Evolutionary conservation across 2,329 filamentous ascomycete genomes (phyloP).

Genomic region (Ustilaginoidea virens): DNA sequence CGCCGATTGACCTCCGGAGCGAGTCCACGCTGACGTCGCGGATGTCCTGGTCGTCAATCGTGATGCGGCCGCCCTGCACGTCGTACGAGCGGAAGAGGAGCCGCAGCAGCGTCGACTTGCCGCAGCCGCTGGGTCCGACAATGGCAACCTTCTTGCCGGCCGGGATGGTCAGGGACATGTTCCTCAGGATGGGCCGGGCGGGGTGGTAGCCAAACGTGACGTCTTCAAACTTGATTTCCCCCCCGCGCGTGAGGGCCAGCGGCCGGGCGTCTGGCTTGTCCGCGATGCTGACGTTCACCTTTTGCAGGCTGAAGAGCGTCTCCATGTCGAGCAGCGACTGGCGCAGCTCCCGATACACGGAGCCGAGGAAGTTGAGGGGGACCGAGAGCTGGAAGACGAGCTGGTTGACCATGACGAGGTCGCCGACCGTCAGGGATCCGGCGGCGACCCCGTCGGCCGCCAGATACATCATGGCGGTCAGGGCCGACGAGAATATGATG

Average conservation of each 20-base stretch:
- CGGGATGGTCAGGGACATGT: constrained; percentile 77
- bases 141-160: constrained; percentile 93
- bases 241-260: constrained; percentile 57
- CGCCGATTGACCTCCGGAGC: constrained; percentile 71
- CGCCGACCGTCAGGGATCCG: constrained; percentile 75
- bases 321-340: constrained; percentile 97
- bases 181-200: constrained; percentile 72
- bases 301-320: constrained; percentile 92
- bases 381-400: constrained; percentile 96
- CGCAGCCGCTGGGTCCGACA: constrained; percentile 88
- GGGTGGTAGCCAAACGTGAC: constrained; percentile 86
- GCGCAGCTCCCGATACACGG: constrained; percentile 86
- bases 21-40: constrained; percentile 70
- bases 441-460: constrained; percentile 77
- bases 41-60: constrained; percentile 88
- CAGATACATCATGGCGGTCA: constrained; percentile 97
- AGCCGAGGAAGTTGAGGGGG: constrained; percentile 94
- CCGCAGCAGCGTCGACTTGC: constrained; percentile 84
- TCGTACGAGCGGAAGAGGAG: constrained; percentile 94
- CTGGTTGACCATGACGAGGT: constrained; percentile 97
- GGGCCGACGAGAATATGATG: constrained; percentile 84
- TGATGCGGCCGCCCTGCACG: constrained; percentile 66
- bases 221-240: constrained; percentile 87
- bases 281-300: constrained; percentile 78
- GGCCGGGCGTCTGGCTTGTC: constrained; percentile 62